Evolutionary conservation across 2,329 filamentous ascomycete genomes (phyloP), one percentile per base, ranked within the genome.

Genomic region (Didymella segeticola): DNA sequence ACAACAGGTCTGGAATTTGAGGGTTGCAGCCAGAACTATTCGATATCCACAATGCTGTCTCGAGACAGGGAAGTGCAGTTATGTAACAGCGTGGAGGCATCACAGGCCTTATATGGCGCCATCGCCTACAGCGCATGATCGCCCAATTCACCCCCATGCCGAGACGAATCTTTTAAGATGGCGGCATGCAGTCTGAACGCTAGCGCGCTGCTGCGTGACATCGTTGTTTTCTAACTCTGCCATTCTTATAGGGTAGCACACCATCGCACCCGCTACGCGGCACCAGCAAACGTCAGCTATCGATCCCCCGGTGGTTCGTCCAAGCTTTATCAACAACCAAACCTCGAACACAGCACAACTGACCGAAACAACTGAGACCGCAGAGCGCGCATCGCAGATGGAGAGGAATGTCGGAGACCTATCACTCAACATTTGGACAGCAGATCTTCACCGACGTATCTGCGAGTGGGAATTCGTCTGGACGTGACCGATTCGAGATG

Each of bases 401-500:
- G 71, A 73, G 69, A 71, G 68, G 56, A 66, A 74, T 74, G 71
- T 71, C 70, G 54, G 67, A 64, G 43, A 64, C 60, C 57, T 64
- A 64, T 62, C 58, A 58, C 58, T 61, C 66, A 68, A 62, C 58
- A 54, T 66, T 70, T 75, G 71, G 71, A 64, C 65, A 62, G 64
- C 71, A 64, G 70, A 73, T 68, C 64, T 73, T 68, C 69, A 69
- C 62, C 65, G 68, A 67, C 58, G 60, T 53, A 37, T 66, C 63
- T 75, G 72, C 68, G 57, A 72, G 58, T 70, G 68, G 62, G 72
- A 75, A 58, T 75, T 75, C 66, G 68, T 74, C 67, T 75, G 72
- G 72, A 73, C 66, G 66, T 74, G 71, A 74, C 53, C 60, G 58
- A 12, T 69, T 67, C 68, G 62, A 65, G 43, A 57, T 62, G 25